A percentile compares a stretch with the other conserved stretches of the same genome.
These are phyloP conservation scores for Coccinonectria pachysandricola DNA, from an alignment of 2,329 filamentous ascomycete genomes.

Conservation along the genomic window DNA sequence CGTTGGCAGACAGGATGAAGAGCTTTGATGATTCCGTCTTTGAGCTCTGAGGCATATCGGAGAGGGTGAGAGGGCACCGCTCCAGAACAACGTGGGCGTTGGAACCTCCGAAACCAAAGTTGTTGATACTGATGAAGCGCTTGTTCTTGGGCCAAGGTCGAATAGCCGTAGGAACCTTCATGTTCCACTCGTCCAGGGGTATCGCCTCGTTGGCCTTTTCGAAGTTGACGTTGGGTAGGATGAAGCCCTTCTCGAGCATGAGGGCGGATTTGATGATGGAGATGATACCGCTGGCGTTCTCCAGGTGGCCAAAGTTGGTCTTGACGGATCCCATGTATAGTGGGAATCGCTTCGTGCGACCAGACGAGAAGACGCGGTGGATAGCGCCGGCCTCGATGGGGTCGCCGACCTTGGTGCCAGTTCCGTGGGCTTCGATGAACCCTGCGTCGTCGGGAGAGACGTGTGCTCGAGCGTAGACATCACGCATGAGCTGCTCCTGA, in stretches of 20 bases:
- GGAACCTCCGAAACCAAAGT: constrained; percentile 36
- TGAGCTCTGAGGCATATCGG: constrained; percentile 5
- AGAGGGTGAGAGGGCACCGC: constrained; percentile 1
- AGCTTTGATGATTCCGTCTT: constrained; percentile 21
- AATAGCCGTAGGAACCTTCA: constrained; percentile 34
- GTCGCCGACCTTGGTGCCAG: constrained; percentile 45
- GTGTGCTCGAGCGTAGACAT: constrained; percentile 23
- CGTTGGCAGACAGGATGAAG: constrained; percentile 33
- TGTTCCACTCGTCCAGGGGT: constrained; percentile 38
- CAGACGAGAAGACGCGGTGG: constrained; percentile 30
- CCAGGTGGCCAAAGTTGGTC: constrained; percentile 41
- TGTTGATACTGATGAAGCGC: constrained; percentile 40
- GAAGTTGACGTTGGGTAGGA: constrained; percentile 41
- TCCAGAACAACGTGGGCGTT: constrained; percentile 35
- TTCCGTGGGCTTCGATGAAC: constrained; percentile 43
- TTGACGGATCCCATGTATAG: constrained; percentile 39
- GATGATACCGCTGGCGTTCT: constrained; percentile 40
- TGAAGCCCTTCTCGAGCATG: constrained; percentile 39
- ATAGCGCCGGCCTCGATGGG: constrained; percentile 44
- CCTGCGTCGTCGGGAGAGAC: constrained; percentile 21
- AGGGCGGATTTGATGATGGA: constrained; percentile 42
- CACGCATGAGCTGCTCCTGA: constrained; percentile 31
- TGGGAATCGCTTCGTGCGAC: constrained; percentile 25
- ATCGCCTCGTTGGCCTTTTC: constrained; percentile 38
- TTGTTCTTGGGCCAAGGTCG: constrained; percentile 37